Percentiles rank a stretch among this genome's conserved stretches.
phyloP scores from a whole-genome alignment of 768 basidiomycete species.

The Lactarius akahatsu region DNA sequence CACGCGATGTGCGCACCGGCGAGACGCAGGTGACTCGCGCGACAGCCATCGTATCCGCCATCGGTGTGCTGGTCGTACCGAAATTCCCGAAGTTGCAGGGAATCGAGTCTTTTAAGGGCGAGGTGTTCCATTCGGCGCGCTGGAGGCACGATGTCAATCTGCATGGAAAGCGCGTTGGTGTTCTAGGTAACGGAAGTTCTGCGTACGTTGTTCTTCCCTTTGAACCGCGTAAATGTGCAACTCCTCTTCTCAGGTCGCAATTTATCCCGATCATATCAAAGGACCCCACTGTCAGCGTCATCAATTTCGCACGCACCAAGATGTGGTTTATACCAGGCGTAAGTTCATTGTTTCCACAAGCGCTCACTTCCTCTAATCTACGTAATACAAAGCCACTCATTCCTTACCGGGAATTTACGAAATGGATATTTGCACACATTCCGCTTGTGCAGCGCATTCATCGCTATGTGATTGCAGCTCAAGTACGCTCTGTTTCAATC shows the following conservation, averaged over 20 bases:
- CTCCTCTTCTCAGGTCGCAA: conserved; percentile 36
- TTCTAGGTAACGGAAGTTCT: conserved; percentile 63
- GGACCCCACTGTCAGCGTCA: conserved; percentile 48
- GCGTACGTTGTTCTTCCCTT: conserved; percentile 37
- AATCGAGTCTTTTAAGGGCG: conserved; percentile 45
- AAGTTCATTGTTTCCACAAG: background rate
- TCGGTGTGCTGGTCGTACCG: conserved; percentile 33
- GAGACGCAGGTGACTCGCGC: conserved; percentile 21
- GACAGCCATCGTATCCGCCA: conserved; percentile 36
- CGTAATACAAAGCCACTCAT: conserved; percentile 26
- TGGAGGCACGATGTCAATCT: conserved; percentile 56
- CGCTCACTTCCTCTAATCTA: background rate
- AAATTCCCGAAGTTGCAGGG: conserved; percentile 34
- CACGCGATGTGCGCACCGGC: conserved; percentile 28
- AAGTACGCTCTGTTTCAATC: conserved; percentile 35
- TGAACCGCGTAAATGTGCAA: background rate
- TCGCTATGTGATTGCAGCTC: conserved; percentile 46
- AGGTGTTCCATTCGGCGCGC: conserved; percentile 54
- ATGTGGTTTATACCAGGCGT: conserved; percentile 57
- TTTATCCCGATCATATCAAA: conserved; percentile 51
- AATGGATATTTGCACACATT: conserved; percentile 55
- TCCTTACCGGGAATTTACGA: conserved; percentile 43
- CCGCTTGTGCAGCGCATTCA: conserved; percentile 49
- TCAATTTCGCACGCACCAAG: conserved; percentile 56
- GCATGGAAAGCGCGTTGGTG: conserved; percentile 52